Percentiles rank a stretch among this genome's conserved stretches.
These are phyloP conservation scores for Proliferodiscus dingleyae DNA, from an alignment of 2,329 filamentous ascomycete species.

Conservation along the genomic window DNA sequence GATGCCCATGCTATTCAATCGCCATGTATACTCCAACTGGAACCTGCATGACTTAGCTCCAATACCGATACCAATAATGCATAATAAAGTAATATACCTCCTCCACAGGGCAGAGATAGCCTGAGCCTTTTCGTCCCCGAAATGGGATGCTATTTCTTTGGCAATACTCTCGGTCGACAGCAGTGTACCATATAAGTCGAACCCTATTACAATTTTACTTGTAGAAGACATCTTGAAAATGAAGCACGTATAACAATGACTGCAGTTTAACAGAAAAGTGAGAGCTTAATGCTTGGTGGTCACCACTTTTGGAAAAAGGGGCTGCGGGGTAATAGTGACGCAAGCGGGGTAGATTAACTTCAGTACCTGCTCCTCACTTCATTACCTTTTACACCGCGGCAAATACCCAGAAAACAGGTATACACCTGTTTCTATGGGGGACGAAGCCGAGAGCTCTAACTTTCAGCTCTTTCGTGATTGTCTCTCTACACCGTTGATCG, in stretches of 20 bases:
- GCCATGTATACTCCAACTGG: slow-evolving; percentile 75
- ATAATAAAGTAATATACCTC: slow-evolving; percentile 28
- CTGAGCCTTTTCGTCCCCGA: slow-evolving; percentile 52
- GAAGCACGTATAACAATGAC: too few relatives aligned
- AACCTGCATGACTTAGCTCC: slow-evolving; percentile 33
- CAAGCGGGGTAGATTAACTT: slow-evolving; percentile 17
- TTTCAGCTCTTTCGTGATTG: slow-evolving; percentile 70
- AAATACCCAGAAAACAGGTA: not conserved
- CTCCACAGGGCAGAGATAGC: slow-evolving; percentile 59
- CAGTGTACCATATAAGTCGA: slow-evolving; percentile 72
- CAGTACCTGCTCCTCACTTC: not conserved
- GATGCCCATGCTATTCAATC: slow-evolving; percentile 69
- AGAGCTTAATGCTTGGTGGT: too few relatives aligned
- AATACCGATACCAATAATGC: slow-evolving; percentile 1
- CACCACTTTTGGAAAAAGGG: too few relatives aligned
- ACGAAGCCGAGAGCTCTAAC: slow-evolving; percentile 42
- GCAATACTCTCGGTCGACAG: slow-evolving; percentile 67
- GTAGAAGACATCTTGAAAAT: slow-evolving; percentile 26
- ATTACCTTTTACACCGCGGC: too few relatives aligned
- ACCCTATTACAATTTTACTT: slow-evolving; percentile 52
- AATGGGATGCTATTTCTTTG: slow-evolving; percentile 50
- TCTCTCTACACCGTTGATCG: slow-evolving; percentile 64
- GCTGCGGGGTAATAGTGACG: slow-evolving; percentile 6
- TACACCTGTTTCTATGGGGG: slow-evolving; percentile 8
- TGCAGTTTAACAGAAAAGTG: too few relatives aligned